Evolutionary conservation across 2,329 filamentous ascomycete genomes (phyloP).

Genomic region (Fusarium stilboides): DNA sequence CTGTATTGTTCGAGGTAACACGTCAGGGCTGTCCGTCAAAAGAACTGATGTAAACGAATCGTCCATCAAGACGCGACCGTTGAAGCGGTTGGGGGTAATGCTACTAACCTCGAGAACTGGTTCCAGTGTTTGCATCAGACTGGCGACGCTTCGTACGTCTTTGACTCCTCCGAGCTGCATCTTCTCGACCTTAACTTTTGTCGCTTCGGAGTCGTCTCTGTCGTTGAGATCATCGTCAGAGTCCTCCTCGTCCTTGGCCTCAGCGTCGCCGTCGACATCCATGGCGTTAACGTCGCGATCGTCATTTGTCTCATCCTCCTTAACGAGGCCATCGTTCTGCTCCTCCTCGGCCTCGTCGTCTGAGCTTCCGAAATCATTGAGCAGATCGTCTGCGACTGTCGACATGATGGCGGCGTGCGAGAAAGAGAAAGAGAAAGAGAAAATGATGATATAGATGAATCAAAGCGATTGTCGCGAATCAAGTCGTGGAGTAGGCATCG

Average conservation of each 20-base stretch:
- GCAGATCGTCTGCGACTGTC: slow-evolving; percentile 90
- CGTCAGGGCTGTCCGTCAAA: slow-evolving; percentile 77
- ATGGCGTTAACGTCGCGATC: slow-evolving; percentile 71
- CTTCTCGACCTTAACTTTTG: slow-evolving; percentile 85
- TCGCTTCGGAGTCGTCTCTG: slow-evolving; percentile 75
- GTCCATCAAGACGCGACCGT: slow-evolving; percentile 45
- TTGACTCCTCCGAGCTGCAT: slow-evolving; percentile 81
- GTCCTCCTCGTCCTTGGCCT: slow-evolving; percentile 68
- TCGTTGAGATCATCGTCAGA: slow-evolving; percentile 62
- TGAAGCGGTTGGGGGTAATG: slow-evolving; percentile 42
- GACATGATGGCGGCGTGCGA: slow-evolving; percentile 73
- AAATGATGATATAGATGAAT: slow-evolving; percentile 19
- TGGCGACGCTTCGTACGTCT: slow-evolving; percentile 85
- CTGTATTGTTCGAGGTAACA: slow-evolving; percentile 69
- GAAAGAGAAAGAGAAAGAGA: too few species aligned
- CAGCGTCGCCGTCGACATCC: slow-evolving; percentile 55
- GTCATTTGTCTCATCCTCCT: slow-evolving; percentile 58
- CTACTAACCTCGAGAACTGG: slow-evolving; percentile 85
- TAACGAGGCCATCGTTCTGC: slow-evolving; percentile 65
- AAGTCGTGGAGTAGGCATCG: slow-evolving; percentile 17
- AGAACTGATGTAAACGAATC: slow-evolving; percentile 74
- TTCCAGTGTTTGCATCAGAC: slow-evolving; percentile 84
- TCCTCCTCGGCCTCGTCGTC: slow-evolving; percentile 81
- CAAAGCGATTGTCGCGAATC: slow-evolving; percentile 34
- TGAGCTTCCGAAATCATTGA: slow-evolving; percentile 78